A percentile compares a stretch with the other conserved stretches of the same genome.
Evolutionary conservation across 345 rosid genomes (phyloP).

Genomic region (Lumnitzera racemosa): DNA sequence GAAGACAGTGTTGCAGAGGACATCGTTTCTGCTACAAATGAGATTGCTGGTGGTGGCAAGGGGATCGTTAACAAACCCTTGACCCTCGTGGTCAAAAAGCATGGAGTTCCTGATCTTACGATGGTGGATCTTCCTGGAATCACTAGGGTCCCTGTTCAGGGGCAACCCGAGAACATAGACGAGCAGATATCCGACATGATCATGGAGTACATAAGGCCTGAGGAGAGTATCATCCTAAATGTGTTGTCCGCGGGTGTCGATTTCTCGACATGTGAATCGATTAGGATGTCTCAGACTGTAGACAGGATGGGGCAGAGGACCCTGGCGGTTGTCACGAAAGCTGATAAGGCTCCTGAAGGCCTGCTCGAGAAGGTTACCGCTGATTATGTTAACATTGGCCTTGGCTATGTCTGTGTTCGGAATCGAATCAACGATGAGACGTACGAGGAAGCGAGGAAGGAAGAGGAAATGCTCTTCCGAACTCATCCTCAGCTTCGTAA

Average conservation of each 20-base stretch:
- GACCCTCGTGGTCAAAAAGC: constrained; percentile 40
- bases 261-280: constrained; percentile 48
- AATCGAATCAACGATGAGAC: constrained; percentile 36
- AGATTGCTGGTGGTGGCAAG: constrained; percentile 41
- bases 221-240: constrained; percentile 40
- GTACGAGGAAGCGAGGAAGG: constrained; percentile 26
- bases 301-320: constrained; percentile 40
- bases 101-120: constrained; percentile 42
- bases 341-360: constrained; percentile 45
- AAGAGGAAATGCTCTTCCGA: constrained; percentile 21
- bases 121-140: constrained; percentile 65
- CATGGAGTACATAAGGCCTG: constrained; percentile 34
- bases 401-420: constrained; percentile 47
- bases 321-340: constrained; percentile 47
- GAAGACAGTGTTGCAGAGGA: constrained; percentile 27
- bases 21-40: constrained; percentile 30
- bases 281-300: constrained; percentile 40
- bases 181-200: constrained; percentile 38
- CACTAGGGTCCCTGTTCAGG: constrained; percentile 41
- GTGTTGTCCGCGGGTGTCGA: constrained; percentile 40
- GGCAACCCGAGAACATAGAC: constrained; percentile 41
- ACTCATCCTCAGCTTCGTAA: constrained; percentile 13
- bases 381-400: constrained; percentile 46
- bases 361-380: constrained; percentile 32
- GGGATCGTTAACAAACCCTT: constrained; percentile 32